Percentiles rank a stretch among this genome's conserved stretches.
These are phyloP conservation scores for Melaleuca quinquenervia DNA, from an alignment of 345 rosid species.

Conservation along the genomic window DNA sequence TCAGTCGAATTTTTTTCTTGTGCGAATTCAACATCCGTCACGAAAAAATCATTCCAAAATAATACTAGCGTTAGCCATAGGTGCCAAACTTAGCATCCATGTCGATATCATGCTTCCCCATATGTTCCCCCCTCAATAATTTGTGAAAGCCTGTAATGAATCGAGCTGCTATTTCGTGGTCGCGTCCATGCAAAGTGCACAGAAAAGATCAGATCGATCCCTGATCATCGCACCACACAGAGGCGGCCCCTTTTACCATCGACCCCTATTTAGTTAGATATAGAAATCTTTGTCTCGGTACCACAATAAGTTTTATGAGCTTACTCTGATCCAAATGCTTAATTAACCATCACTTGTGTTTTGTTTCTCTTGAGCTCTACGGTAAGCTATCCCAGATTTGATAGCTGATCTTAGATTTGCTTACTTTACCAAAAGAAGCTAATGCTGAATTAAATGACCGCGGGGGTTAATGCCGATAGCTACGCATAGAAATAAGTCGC, in stretches of 20 bases:
- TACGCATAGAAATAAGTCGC: neutral
- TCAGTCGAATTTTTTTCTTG: neutral
- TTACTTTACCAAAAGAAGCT: neutral
- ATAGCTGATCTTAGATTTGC: neutral
- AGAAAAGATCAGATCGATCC: neutral
- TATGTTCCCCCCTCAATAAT: neutral
- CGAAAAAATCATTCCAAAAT: neutral
- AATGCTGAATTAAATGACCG: neutral
- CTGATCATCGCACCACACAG: neutral
- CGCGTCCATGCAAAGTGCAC: neutral
- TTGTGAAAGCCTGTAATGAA: neutral
- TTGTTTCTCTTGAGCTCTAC: neutral
- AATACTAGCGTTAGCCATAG: neutral
- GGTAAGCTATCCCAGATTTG: neutral
- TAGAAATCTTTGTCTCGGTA: neutral
- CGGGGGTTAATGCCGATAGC: neutral
- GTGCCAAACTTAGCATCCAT: neutral
- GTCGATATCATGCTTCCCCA: neutral
- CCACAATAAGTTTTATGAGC: neutral
- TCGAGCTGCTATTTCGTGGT: neutral
- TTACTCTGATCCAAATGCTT: neutral
- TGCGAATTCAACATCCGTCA: neutral
- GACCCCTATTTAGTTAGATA: neutral
- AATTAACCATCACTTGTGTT: neutral
- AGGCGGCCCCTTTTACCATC: neutral